These are phyloP conservation scores for Uncinocarpus reesii DNA, from an alignment of 2,329 filamentous ascomycete genomes.

Conservation along the genomic window DNA sequence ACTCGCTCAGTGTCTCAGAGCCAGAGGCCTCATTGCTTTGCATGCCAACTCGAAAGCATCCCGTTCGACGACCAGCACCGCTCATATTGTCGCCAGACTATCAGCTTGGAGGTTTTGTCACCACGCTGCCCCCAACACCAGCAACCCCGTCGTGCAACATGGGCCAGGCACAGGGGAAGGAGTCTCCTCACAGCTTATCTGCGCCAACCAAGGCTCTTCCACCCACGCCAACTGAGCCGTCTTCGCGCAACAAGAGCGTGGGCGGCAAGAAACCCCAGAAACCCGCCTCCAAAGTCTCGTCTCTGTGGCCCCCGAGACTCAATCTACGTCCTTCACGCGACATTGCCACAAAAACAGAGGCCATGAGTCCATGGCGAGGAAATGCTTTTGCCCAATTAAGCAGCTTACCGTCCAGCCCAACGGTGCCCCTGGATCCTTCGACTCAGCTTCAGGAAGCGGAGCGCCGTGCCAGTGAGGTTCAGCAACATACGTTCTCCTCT, in stretches of 20 bases:
- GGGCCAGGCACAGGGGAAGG: not conserved
- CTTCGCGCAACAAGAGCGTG: not conserved
- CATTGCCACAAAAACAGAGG: not conserved
- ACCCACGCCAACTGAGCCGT: not conserved
- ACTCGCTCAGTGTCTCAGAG: not conserved
- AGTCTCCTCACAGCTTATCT: not conserved
- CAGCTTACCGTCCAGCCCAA: not conserved
- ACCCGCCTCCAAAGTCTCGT: not conserved
- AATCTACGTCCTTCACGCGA: constrained; percentile 1
- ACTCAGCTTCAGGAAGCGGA: not conserved
- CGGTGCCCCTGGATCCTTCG: constrained; percentile 3
- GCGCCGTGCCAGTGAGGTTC: constrained; percentile 5
- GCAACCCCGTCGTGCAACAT: not conserved
- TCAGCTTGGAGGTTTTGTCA: constrained; percentile 2
- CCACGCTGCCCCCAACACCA: constrained; percentile 9
- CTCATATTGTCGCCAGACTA: constrained; percentile 1
- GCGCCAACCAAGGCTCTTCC: not conserved
- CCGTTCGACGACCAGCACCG: constrained; percentile 6
- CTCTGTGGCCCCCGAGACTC: constrained; percentile 7
- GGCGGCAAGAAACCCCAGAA: not conserved
- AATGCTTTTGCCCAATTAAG: constrained; percentile 11
- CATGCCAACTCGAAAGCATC: constrained; percentile 7
- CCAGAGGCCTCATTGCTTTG: constrained; percentile 6
- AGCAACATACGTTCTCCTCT: not conserved
- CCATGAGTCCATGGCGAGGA: constrained; percentile 7